These are phyloP conservation scores for Podospora conica DNA, from an alignment of 495 filamentous ascomycete genomes.

Conservation along the genomic window DNA sequence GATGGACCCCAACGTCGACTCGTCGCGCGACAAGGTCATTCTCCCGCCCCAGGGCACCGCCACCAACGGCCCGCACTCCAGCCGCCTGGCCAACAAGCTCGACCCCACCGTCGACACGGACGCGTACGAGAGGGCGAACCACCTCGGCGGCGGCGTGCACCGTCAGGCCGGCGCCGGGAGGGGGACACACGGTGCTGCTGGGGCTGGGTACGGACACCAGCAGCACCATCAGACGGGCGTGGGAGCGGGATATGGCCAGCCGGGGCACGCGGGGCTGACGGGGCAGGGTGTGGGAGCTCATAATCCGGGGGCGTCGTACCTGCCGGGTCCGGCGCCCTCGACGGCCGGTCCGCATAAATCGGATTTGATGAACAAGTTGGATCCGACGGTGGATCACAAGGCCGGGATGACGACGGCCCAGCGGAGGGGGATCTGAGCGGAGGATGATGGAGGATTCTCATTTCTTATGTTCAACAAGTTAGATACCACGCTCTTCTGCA, in stretches of 20 bases:
- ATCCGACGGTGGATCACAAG: slow-evolving; percentile 43
- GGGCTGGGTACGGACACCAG: slow-evolving; percentile 5
- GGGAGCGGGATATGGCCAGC: too few species aligned
- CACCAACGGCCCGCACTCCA: slow-evolving; percentile 40
- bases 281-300: too few species aligned
- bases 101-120: slow-evolving; percentile 24
- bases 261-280: too few species aligned
- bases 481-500: not conserved
- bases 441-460: not conserved
- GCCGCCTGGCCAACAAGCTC: slow-evolving; percentile 32
- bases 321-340: slow-evolving; percentile 29
- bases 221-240: too few species aligned
- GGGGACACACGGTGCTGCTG: not conserved
- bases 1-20: slow-evolving; percentile 54
- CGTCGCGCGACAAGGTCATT: slow-evolving; percentile 40
- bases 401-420: slow-evolving; percentile 3
- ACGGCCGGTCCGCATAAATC: slow-evolving; percentile 47
- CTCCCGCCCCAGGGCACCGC: slow-evolving; percentile 19
- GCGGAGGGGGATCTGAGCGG: slow-evolving; percentile 1
- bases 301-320: not conserved
- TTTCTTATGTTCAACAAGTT: not conserved
- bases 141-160: not conserved
- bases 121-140: not conserved
- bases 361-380: slow-evolving; percentile 44
- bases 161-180: too few species aligned